Percentiles rank a stretch among this genome's conserved stretches.
Evolutionary conservation across 2,329 filamentous ascomycete genomes (phyloP).

Genomic region (Stemphylium lycopersici): DNA sequence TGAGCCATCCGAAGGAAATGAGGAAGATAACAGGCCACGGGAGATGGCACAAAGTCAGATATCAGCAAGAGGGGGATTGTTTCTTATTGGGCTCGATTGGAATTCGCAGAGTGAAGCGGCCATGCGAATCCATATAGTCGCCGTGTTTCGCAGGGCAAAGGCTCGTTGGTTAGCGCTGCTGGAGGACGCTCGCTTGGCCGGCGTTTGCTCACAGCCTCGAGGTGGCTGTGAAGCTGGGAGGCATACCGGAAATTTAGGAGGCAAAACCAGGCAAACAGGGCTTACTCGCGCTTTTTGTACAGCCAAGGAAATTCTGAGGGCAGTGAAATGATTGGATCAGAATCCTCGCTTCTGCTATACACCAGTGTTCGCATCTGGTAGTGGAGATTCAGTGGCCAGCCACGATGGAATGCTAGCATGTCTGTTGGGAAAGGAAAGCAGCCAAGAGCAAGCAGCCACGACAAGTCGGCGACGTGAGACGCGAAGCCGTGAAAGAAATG

Average conservation of each 20-base stretch:
- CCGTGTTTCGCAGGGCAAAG: not conserved
- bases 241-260: slow-evolving; percentile 11
- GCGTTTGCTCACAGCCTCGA: slow-evolving; percentile 14
- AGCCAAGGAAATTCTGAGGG: too few species aligned
- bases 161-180: not conserved
- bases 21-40: not conserved
- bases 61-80: not conserved
- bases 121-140: not conserved
- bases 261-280: slow-evolving; percentile 29
- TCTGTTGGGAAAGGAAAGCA: not conserved
- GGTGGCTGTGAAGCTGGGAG: slow-evolving; percentile 11
- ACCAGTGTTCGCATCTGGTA: not conserved
- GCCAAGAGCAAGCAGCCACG: not conserved
- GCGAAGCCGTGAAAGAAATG: not conserved
- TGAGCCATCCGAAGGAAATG: slow-evolving; percentile 1
- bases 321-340: not conserved
- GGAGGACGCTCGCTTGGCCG: slow-evolving; percentile 15
- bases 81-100: not conserved
- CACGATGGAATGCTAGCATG: not conserved
- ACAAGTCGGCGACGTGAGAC: not conserved
- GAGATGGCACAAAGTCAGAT: not conserved
- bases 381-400: not conserved
- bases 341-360: not conserved
- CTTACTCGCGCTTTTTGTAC: slow-evolving; percentile 10
- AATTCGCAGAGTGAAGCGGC: not conserved